Evolutionary conservation across 306 rosid genomes (phyloP), one percentile per base, ranked within the genome.

Genomic region (Canavalia gladiata): DNA sequence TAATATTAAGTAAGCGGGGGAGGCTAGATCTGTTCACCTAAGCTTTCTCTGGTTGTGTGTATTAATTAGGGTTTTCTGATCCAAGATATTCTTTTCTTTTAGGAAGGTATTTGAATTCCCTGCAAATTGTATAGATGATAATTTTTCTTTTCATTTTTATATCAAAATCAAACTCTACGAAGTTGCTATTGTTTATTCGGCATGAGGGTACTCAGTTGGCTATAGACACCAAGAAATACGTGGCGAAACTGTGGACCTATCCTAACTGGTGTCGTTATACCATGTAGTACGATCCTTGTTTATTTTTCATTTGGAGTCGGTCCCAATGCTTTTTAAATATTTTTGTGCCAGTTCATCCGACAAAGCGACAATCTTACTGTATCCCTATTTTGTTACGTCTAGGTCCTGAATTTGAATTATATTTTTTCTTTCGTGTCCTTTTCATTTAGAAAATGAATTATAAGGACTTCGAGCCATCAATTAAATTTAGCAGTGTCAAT

Each of bases 21-120:
- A 82, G 84, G 58, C 59, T 50, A 35, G 57, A 84, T 84, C 84
- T 73, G 72, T 59, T 74, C n/a, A 11, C 73, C 54, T 34, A 57
- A 55, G 58, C 54, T 28, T 59, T 57, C 60, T 68, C 33, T 30
- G 33, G 35, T 52, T 31, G 3, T 46, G 77, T 33, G 56, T 25
- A 5, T 28, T 41, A 6, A 29, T 74, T 2, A 47, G 56, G n/a
- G 66, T n/a, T 77, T 52, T 46, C 12, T 45, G 39, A 47, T 35
- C 62, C 4, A 65, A 11, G 62, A n/a, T 10, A 37, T 37, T 37
- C 11, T 66, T 35, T 4, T 30, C 62, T 35, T 50, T 78, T 82
- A 25, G 63, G 37, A 35, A 30, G 67, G 2, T 74, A 56, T n/a
- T 4, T 9, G 39, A 52, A n/a, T n/a, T 5, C 41, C 56, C 55